These are phyloP conservation scores for Ustilago esculenta DNA, from an alignment of 1,284 basidiomycete genomes.

Conservation along the genomic window DNA sequence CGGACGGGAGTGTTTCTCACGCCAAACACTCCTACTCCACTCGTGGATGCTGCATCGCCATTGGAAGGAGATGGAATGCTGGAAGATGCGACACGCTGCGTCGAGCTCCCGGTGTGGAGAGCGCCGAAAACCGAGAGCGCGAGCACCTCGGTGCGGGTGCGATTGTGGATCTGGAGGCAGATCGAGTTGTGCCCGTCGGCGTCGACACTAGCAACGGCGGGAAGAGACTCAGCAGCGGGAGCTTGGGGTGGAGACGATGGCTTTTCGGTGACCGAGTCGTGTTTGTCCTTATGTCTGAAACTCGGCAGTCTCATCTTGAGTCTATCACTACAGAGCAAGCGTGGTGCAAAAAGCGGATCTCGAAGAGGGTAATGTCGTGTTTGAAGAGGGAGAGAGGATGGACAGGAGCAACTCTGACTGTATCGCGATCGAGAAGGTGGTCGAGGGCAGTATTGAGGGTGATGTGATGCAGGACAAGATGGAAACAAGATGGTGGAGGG, in stretches of 20 bases:
- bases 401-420: no score
- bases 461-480: no score
- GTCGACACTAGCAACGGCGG: not conserved
- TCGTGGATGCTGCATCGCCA: not conserved
- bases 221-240: not conserved
- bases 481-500: not conserved
- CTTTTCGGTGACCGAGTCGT: constrained; percentile 14
- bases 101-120: constrained; percentile 12
- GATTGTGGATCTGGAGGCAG: constrained; percentile 29
- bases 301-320: constrained; percentile 18
- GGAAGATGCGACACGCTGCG: constrained; percentile 17
- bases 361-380: no score
- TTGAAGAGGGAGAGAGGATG: no score
- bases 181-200: constrained; percentile 22
- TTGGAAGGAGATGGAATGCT: constrained; percentile 15
- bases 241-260: not conserved
- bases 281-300: constrained; percentile 20
- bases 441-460: no score
- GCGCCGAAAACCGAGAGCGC: constrained; percentile 33
- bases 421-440: no score
- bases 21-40: constrained; percentile 6
- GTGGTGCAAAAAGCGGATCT: no score
- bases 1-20: constrained; percentile 26
- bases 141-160: constrained; percentile 24
- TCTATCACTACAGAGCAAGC: no score